Evolutionary conservation across 257 asterid genomes (phyloP).

Genomic region (Nicotiana noctiflora): DNA sequence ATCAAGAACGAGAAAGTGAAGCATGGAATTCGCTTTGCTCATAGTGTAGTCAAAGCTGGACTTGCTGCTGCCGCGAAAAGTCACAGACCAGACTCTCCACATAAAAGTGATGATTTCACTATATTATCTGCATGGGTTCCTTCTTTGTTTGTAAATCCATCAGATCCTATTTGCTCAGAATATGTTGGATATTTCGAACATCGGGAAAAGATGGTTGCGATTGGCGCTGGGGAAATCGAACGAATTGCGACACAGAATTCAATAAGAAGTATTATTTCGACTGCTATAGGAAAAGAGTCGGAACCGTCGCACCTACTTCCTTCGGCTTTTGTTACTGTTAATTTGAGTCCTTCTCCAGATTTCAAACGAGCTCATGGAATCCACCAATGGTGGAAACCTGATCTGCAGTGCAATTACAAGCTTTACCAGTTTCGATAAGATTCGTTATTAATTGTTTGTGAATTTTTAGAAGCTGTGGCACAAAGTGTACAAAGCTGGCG

Average conservation of each 20-base stretch:
- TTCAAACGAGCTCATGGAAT: constrained; percentile 57
- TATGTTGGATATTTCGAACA: constrained; percentile 59
- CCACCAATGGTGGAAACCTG: constrained; percentile 68
- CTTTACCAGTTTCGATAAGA: constrained; percentile 25
- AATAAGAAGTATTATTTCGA: constrained; percentile 36
- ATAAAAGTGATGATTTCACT: constrained; percentile 20
- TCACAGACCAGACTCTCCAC: background rate
- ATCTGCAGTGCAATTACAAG: constrained; percentile 29
- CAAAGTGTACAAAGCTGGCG: constrained; percentile 1
- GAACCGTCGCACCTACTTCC: constrained; percentile 71
- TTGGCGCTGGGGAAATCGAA: constrained; percentile 50
- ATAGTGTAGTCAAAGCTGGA: constrained; percentile 48
- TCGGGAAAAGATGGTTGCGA: constrained; percentile 50
- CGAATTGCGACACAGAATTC: constrained; percentile 58
- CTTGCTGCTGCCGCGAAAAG: constrained; percentile 39
- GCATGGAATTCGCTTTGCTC: constrained; percentile 46
- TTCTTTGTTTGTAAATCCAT: constrained; percentile 49
- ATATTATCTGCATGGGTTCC: constrained; percentile 63
- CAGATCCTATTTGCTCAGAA: constrained; percentile 57
- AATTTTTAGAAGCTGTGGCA: background rate
- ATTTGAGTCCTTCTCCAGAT: constrained; percentile 18
- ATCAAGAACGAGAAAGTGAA: constrained; percentile 38
- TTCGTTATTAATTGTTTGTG: background rate
- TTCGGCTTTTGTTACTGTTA: constrained; percentile 45
- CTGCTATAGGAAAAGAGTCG: constrained; percentile 33